Conservation (phyloP, 805 yeast genomes). For the Kazachstania africana region DNA sequence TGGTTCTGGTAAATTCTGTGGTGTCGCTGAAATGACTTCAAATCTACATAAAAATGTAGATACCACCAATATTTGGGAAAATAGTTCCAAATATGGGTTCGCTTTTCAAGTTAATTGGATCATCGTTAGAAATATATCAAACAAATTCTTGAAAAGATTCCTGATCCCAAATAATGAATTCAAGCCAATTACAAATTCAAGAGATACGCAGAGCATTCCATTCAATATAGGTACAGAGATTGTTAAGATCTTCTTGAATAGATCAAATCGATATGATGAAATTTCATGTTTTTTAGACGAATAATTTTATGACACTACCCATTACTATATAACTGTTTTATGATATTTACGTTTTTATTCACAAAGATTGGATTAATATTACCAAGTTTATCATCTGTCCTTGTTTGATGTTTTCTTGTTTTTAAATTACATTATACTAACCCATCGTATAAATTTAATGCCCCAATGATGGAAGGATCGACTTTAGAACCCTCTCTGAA, state of each 20-base stretch:
- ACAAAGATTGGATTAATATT: no score
- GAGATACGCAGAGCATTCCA: constrained; percentile 53
- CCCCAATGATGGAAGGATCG: constrained; percentile 65
- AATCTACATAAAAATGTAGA: constrained; percentile 18
- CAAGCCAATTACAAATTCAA: constrained; percentile 44
- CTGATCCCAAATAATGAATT: constrained; percentile 34
- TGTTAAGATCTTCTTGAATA: constrained; percentile 37
- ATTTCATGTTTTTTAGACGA: no score
- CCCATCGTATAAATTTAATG: constrained; percentile 73
- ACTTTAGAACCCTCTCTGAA: constrained; percentile 70
- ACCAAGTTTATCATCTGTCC: no score
- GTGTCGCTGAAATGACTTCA: constrained; percentile 42
- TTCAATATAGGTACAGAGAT: constrained; percentile 35
- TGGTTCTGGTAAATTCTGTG: constrained; percentile 46
- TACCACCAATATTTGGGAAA: constrained; percentile 33
- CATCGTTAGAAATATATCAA: constrained; percentile 38
- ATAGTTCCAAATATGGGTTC: constrained; percentile 37
- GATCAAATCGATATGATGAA: no score
- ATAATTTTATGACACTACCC: neutral
- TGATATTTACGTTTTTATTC: no score
- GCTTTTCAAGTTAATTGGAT: constrained; percentile 46
- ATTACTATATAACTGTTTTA: no score
- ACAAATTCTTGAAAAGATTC: constrained; percentile 35
- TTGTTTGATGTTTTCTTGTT: no score
- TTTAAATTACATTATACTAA: no score